phyloP scores from a whole-genome alignment of 768 basidiomycete species.

The Lentinula detonsa region DNA sequence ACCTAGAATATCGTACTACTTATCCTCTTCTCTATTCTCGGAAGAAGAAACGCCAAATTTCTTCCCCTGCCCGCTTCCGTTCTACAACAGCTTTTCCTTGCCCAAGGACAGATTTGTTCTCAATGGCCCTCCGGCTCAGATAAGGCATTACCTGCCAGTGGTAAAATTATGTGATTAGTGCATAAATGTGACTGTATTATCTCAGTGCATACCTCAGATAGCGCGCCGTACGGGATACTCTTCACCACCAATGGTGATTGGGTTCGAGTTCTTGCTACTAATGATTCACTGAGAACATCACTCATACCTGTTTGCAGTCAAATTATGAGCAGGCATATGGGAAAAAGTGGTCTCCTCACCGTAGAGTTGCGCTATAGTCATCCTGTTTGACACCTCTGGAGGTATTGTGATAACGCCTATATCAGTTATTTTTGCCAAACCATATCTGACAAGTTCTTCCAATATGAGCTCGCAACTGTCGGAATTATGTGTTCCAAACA shows the following conservation, averaged over 20 bases:
- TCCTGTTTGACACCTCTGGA: constrained; percentile 51
- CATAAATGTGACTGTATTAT: constrained; percentile 25
- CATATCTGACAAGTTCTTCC: constrained; percentile 47
- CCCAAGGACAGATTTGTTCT: constrained; percentile 88
- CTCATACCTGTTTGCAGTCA: constrained; percentile 63
- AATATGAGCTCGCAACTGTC: constrained; percentile 58
- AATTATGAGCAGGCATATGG: neutral
- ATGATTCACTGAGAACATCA: constrained; percentile 68
- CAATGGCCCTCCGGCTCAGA: constrained; percentile 78
- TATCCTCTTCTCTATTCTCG: too few relatives aligned
- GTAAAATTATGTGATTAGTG: constrained; percentile 54
- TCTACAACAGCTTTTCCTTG: constrained; percentile 65
- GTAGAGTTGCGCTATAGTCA: constrained; percentile 78
- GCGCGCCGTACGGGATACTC: constrained; percentile 22
- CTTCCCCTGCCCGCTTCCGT: constrained; percentile 44
- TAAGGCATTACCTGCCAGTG: constrained; percentile 71
- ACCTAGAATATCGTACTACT: too few relatives aligned
- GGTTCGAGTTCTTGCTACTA: constrained; percentile 49
- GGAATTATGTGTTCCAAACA: constrained; percentile 89
- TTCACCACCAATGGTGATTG: constrained; percentile 70
- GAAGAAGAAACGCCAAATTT: constrained; percentile 31
- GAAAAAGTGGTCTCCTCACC: constrained; percentile 38
- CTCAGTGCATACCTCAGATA: neutral
- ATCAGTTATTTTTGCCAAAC: constrained; percentile 37
- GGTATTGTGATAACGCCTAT: constrained; percentile 30